Evolutionary conservation across 345 rosid species (phyloP).

Genomic region (Brassica cretica): DNA sequence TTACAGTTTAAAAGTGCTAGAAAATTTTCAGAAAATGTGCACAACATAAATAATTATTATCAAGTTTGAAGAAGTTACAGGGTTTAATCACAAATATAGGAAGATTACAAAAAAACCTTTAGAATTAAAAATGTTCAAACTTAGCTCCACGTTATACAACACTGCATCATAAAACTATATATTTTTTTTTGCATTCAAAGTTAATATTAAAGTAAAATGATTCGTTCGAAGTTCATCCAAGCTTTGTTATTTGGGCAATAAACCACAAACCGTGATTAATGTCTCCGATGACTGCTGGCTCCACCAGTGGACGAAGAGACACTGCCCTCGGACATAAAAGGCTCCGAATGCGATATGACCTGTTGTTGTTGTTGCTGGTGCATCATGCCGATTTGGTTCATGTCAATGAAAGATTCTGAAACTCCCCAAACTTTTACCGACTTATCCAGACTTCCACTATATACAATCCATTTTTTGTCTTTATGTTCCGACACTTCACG

Average conservation of each 20-base stretch:
- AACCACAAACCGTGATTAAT: constrained; percentile 19
- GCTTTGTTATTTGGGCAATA: background rate
- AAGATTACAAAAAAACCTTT: constrained; percentile 23
- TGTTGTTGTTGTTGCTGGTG: constrained; percentile 42
- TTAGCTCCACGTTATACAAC: constrained; percentile 25
- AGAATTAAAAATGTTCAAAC: constrained; percentile 1
- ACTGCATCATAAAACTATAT: constrained; percentile 9
- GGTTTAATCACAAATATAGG: constrained; percentile 3
- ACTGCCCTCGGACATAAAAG: constrained; percentile 43
- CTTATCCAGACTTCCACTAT: constrained; percentile 91
- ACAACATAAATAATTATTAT: constrained; percentile 18
- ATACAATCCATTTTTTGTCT: constrained; percentile 69
- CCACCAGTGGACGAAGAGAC: constrained; percentile 39
- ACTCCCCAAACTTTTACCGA: constrained; percentile 96
- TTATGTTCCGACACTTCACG: constrained; percentile 43
- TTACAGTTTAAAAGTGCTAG: background rate
- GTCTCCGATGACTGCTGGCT: constrained; percentile 41
- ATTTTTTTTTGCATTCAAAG: background rate
- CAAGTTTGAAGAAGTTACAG: constrained; percentile 27
- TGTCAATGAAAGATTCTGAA: constrained; percentile 58
- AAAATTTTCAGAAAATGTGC: background rate
- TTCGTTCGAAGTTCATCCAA: background rate
- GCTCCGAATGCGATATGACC: constrained; percentile 37
- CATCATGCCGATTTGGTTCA: constrained; percentile 45
- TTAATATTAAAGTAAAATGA: background rate